A percentile compares a stretch with the other conserved stretches of the same genome.
Conservation (phyloP, 2,329 filamentous ascomycete species). For the Cercospora canescens region DNA sequence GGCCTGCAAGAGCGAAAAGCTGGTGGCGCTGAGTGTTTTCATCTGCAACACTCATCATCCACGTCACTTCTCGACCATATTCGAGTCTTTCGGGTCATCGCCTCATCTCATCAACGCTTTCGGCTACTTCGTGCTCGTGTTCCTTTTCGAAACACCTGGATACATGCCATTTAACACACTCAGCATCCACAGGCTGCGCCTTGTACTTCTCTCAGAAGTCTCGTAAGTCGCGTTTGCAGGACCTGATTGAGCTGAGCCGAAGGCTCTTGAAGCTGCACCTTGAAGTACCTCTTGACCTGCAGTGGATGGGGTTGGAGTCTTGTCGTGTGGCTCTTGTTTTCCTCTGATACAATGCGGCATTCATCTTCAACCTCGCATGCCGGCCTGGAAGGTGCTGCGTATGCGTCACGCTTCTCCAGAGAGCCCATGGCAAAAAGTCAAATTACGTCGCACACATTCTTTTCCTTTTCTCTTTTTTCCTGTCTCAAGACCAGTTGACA, state of each 20-base stretch:
- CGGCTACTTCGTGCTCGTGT: not conserved
- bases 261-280: constrained; percentile 7
- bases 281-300: constrained; percentile 7
- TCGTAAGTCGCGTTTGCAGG: not conserved
- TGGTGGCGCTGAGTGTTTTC: not conserved
- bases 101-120: not conserved
- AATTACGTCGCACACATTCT: not conserved
- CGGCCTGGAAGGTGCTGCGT: not conserved
- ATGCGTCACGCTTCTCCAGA: not conserved
- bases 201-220: not conserved
- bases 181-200: not conserved
- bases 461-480: not conserved
- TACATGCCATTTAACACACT: not conserved
- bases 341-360: not conserved
- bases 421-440: not conserved
- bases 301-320: not conserved
- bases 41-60: not conserved
- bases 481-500: not conserved
- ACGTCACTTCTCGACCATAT: not conserved
- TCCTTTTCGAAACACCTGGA: not conserved
- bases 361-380: not conserved
- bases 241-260: not conserved
- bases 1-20: too few species aligned
- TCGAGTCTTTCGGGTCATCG: not conserved
- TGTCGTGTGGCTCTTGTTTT: not conserved